These are phyloP conservation scores for Sclerotinia borealis DNA, from an alignment of 2,329 filamentous ascomycete species.

Conservation along the genomic window DNA sequence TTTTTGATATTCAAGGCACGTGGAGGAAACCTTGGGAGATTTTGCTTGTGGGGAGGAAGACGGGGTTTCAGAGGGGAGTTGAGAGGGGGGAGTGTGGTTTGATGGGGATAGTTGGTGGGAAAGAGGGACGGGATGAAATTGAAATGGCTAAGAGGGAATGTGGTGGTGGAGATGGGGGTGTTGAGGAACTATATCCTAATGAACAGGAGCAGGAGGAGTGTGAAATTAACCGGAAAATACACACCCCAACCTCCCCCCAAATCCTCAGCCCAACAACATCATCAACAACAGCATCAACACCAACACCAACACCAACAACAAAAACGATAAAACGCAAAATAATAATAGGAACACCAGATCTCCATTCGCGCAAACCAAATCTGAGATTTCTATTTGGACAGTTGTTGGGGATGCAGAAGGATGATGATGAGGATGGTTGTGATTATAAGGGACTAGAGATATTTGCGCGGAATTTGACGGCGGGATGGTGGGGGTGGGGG, in stretches of 20 bases:
- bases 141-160: too few species aligned
- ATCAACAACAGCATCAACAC: not conserved
- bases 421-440: too few species aligned
- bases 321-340: slow-evolving; percentile 34
- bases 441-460: slow-evolving; percentile 61
- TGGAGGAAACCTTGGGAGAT: slow-evolving; percentile 77
- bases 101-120: slow-evolving; percentile 27
- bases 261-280: not conserved
- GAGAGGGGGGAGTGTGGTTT: not conserved
- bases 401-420: slow-evolving; percentile 40
- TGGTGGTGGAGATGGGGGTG: too few species aligned
- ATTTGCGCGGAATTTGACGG: slow-evolving; percentile 68
- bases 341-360: slow-evolving; percentile 63
- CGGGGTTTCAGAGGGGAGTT: not conserved
- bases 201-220: too few species aligned
- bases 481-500: slow-evolving; percentile 75
- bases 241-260: too few species aligned
- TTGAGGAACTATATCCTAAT: too few species aligned
- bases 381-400: slow-evolving; percentile 54
- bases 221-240: too few species aligned
- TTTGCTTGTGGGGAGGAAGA: slow-evolving; percentile 49
- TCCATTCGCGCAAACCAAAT: slow-evolving; percentile 75
- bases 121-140: slow-evolving; percentile 36
- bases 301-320: not conserved
- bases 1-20: slow-evolving; percentile 42